Base-by-base conservation (phyloP, 73 alveolate genomes). In the Breviolum minutum region DNA sequence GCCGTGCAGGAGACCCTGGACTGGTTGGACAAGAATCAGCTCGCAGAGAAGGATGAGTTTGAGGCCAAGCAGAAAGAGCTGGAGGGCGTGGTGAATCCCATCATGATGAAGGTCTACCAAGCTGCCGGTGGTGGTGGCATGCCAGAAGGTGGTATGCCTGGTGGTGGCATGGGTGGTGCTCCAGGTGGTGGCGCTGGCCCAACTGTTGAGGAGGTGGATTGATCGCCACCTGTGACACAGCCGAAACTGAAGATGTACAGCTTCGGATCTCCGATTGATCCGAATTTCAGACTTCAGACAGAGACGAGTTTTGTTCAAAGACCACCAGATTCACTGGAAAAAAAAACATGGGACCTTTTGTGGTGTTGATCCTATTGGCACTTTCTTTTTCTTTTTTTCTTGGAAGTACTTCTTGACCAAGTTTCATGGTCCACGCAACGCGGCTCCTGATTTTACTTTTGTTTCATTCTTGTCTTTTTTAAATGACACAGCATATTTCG, bases 1-100 rank as follows among this genome's bases (percentile, higher is more conserved):
- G 93, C 93, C 22, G 93, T 84, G 76, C 93, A 84, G 74, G 93
- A 84, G 63, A 27, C 99, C 12, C n/a, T 80, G 89, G 89, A 80
- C 30, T 80, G 89, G 89, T 66, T 80, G 63, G 89, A 80, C 64
- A 80, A 80, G 89, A 80, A 80, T 66, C 89, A 80, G 89, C 66
- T 80, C 26, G 89, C 89, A n/a, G 89, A 80, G 89, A 80, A 80
- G 89, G 89, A 80, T 27, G 89, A 80, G 9, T 80, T 80, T 27
- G 89, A 80, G 77, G 60, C 62, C 87, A 22, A 80, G 30, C 89
- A 80, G 66, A 80, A 80, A 66, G 89, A 80, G 89, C 66, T 80
- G 63, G 89, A 80, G 63, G 69, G 63, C 12, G 64, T 80, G 27
- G 63, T 27, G 89, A 80, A 80, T 66, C 89, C 89, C 89, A 40